Percentiles rank a stretch among this genome's conserved stretches.
These are phyloP conservation scores for Xylaria sp. DNA, from an alignment of 2,329 filamentous ascomycete species.

Conservation along the genomic window DNA sequence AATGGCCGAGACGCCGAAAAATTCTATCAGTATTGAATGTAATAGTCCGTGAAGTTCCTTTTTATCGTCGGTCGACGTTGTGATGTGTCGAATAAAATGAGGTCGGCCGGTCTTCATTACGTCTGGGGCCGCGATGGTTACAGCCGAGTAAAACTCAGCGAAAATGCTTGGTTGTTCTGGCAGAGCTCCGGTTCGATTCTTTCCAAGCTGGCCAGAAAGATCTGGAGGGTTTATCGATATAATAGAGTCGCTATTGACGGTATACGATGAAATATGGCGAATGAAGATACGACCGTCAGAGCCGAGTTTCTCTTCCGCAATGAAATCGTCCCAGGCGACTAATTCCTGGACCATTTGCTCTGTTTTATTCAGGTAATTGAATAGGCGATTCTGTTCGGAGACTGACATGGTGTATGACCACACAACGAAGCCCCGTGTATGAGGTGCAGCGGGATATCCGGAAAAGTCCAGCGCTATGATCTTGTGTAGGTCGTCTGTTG, in stretches of 20 bases:
- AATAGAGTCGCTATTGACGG: no score
- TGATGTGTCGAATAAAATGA: background rate
- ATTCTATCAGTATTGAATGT: conserved; percentile 14
- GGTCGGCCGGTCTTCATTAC: background rate
- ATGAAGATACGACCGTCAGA: background rate
- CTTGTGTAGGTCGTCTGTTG: background rate
- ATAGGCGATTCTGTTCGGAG: background rate
- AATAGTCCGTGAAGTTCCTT: background rate
- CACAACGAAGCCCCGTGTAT: background rate
- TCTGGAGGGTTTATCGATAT: no score
- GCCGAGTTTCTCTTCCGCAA: background rate
- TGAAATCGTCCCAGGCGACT: background rate
- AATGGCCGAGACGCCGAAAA: conserved; percentile 5
- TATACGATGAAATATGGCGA: conserved; percentile 8
- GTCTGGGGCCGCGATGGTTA: background rate
- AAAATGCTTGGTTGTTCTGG: no score
- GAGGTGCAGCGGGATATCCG: background rate
- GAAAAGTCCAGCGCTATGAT: background rate
- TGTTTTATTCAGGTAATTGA: background rate
- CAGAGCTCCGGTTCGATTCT: conserved; percentile 4
- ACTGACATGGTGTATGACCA: conserved; percentile 4
- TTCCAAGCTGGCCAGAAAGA: background rate
- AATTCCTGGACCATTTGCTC: background rate
- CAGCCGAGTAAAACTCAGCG: conserved; percentile 1
- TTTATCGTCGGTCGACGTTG: background rate